Evolutionary conservation across 495 filamentous ascomycete species (phyloP), one percentile per base, ranked within the genome.

Genomic region (Aspergillus biplanus): DNA sequence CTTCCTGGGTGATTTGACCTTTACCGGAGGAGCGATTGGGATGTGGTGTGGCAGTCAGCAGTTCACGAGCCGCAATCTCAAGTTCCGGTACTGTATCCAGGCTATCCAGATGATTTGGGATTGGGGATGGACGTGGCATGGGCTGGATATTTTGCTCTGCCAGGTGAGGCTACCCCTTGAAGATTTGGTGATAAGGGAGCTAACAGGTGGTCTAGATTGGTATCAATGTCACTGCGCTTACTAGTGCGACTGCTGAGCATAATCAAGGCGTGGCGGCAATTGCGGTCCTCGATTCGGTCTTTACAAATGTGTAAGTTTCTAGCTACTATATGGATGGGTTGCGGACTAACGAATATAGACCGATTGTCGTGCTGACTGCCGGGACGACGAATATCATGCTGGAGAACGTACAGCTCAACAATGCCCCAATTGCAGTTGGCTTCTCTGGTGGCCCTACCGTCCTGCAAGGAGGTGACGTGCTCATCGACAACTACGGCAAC

Each of bases 1-100:
- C 9, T 82, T 78, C 64, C 70, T 83, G 57, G 63, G 69, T 9
- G 74, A 83, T 58, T 71, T 84, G 8, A 77, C 71, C 7, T 48
- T 48, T n/a, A 7, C 44, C 44, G 44, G 44, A 48, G 44, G 44
- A 15, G 7, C 7, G 44, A 15, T 48, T 48, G 15, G 44, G 44
- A 5, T 48, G 7, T 18, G 7, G 7, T 48, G 44, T 15, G 9
- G 56, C 4, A 57, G 48, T 33, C 48, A 55, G 49, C 49, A 59
- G 32, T 62, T 35, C 34, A 48, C 35, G 16, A 42, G 32, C 9
- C 53, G n/a, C 34, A 60, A 60, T 39, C 16, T 58, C n/a, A 9
- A 58, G 11, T 58, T 58, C 31, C 31, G 37, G 37, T 47, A 35
- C 15, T 58, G 56, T 31, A 16, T 56, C 15, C 46, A 15, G 15